These are phyloP conservation scores for Pseudozyma sp. DNA, from an alignment of 1,284 basidiomycete genomes.

Conservation along the genomic window DNA sequence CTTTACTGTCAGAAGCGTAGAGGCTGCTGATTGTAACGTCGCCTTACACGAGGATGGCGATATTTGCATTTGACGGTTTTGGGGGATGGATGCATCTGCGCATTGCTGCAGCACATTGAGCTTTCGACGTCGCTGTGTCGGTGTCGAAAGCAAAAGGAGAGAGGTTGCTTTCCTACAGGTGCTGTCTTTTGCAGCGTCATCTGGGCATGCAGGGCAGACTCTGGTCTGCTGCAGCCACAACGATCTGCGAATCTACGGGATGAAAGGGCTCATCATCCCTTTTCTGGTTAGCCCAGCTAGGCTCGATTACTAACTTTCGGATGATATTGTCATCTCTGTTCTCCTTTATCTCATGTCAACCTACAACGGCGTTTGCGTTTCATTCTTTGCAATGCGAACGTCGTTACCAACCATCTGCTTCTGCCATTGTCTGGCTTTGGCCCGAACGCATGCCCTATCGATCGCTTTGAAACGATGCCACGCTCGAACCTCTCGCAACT, in stretches of 20 bases:
- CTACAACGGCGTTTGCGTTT: constrained; percentile 51
- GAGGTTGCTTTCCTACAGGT: not conserved
- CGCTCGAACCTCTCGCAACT: constrained; percentile 10
- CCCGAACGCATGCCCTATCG: constrained; percentile 14
- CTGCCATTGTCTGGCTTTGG: constrained; percentile 16
- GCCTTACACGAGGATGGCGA: not conserved
- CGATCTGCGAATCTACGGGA: constrained; percentile 1
- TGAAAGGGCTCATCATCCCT: constrained; percentile 2
- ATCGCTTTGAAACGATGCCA: constrained; percentile 45
- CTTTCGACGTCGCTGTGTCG: not conserved
- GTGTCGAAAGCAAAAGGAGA: not conserved
- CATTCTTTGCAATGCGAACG: constrained; percentile 60
- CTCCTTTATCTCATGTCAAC: constrained; percentile 27
- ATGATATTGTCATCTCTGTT: constrained; percentile 40
- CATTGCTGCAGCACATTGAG: not conserved
- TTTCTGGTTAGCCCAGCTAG: constrained; percentile 9
- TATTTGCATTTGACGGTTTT: constrained; percentile 2
- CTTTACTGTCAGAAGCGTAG: not conserved
- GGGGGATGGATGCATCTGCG: constrained; percentile 1
- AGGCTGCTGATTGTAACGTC: not conserved
- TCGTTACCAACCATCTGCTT: constrained; percentile 36
- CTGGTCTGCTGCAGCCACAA: not conserved
- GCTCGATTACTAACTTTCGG: constrained; percentile 46
- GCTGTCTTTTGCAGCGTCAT: not conserved
- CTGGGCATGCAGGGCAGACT: not conserved